Base-by-base conservation (phyloP, 306 rosid species). In the Dalbergia oliveri region DNA sequence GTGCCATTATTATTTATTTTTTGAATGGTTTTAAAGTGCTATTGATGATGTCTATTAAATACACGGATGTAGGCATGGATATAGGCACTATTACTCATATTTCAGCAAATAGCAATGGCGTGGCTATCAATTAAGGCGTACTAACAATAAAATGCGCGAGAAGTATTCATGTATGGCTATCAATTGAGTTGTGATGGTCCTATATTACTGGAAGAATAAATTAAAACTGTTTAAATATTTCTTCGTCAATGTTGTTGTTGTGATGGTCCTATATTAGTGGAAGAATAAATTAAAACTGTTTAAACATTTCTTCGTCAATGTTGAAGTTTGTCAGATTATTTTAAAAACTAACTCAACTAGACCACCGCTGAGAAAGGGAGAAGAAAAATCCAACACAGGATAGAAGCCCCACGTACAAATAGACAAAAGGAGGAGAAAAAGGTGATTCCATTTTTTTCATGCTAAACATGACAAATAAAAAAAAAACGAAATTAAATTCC, bases 371-470 rank as follows among this genome's bases (percentile, higher is more conserved):
- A 47, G 47, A 80, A 70, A 63, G 69, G 16, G 54, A 4, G 76
- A 68, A 69, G 54, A 82, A 79, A 82, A 74, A 3, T 57, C 11
- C 50, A 69, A 79, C 9, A 70, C 37, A 58, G 70, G 85, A 79
- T 51, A 26, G 63, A 69, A 62, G 34, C 58, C 60, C 33, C 37
- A 31, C 5, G 16, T 3, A 23, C 34, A 63, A 59, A 54, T 43
- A 19, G 72, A 53, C 37, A 60, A 79, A 69, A 66, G 61, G 68
- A 10, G 11, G 16, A 15, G 73, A 16, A 39, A 80, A 81, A 79
- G 44, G 69, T 4, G 85, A 86, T 86, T 77, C 85, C 71, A 61
- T 83, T 51, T 57, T 57, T 64, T 14, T 39, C 8, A 19, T 47
- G 49, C 84, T n/a, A 75, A 44, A 45, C 37, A 72, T n/a, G 45